These are phyloP conservation scores for Panicum virgatum DNA, from an alignment of 202 grass and related monocot species.

Conservation along the genomic window DNA sequence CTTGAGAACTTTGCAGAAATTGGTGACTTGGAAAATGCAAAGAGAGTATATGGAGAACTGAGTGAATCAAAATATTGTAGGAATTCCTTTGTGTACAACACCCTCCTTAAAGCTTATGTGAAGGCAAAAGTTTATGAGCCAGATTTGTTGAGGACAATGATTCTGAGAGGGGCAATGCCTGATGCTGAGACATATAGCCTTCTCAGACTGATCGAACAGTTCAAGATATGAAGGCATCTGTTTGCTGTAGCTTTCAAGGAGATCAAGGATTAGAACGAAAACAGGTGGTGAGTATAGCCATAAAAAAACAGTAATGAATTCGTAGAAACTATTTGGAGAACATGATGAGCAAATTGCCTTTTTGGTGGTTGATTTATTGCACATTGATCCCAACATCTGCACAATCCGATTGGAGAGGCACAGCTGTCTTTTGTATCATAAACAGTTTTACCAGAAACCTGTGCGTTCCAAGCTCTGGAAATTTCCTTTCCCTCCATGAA, in stretches of 20 bases:
- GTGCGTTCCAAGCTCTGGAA: neutral
- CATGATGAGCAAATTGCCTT: neutral
- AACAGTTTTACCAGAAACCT: constrained; percentile 9
- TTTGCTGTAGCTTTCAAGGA: constrained; percentile 15
- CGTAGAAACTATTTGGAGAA: neutral
- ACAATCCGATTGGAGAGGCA: too few species aligned
- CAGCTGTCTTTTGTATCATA: neutral
- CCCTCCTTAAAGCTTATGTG: constrained; percentile 77
- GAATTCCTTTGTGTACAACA: constrained; percentile 89
- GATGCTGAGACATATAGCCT: constrained; percentile 83
- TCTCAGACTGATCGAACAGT: constrained; percentile 72
- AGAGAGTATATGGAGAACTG: constrained; percentile 72
- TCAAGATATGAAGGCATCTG: constrained; percentile 43
- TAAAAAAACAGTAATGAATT: constrained; percentile 17
- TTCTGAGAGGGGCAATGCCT: constrained; percentile 82
- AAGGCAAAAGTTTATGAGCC: constrained; percentile 83
- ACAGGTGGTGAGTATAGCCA: neutral
- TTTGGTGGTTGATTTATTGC: neutral
- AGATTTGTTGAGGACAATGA: constrained; percentile 74
- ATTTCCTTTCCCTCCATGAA: neutral
- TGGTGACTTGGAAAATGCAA: constrained; percentile 74
- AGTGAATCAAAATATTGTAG: constrained; percentile 85
- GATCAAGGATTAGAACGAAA: constrained; percentile 14
- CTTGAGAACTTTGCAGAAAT: constrained; percentile 76
- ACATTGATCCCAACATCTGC: neutral